Conservation (phyloP, 352 stramenopile genomes). For the Phytophthora cryptogea region DNA sequence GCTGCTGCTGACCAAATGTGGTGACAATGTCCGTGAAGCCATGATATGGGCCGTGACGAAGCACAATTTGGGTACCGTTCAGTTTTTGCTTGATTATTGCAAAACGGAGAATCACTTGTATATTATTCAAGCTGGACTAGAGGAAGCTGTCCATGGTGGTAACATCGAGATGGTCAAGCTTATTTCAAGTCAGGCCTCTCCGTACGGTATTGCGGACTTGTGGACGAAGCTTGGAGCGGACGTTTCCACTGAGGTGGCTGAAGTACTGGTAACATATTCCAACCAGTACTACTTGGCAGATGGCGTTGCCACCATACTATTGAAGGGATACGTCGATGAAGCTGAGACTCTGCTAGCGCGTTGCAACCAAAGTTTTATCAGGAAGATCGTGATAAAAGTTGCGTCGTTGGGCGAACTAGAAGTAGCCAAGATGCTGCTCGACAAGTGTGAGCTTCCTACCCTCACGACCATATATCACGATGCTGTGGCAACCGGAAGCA, state of each 20-base stretch:
- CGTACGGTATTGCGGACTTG: not conserved
- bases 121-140: not conserved
- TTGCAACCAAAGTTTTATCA: not conserved
- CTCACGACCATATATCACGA: not conserved
- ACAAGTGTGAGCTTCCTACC: not conserved
- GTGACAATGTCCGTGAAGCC: too few relatives aligned
- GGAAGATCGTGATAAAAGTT: not conserved
- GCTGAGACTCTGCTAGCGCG: not conserved
- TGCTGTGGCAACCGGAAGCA: not conserved
- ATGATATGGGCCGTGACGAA: too few relatives aligned
- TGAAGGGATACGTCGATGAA: not conserved
- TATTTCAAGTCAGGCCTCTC: not conserved
- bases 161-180: not conserved
- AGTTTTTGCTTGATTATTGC: too few relatives aligned
- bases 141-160: not conserved
- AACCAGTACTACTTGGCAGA: not conserved
- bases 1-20: too few relatives aligned
- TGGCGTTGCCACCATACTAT: not conserved
- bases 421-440: not conserved
- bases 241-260: not conserved
- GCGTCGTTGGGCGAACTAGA: not conserved
- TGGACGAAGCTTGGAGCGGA: not conserved
- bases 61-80: too few relatives aligned
- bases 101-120: too few relatives aligned
- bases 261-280: not conserved